Conservation (phyloP, 129 eudicot genomes). For the Flaveria ramosissima region DNA sequence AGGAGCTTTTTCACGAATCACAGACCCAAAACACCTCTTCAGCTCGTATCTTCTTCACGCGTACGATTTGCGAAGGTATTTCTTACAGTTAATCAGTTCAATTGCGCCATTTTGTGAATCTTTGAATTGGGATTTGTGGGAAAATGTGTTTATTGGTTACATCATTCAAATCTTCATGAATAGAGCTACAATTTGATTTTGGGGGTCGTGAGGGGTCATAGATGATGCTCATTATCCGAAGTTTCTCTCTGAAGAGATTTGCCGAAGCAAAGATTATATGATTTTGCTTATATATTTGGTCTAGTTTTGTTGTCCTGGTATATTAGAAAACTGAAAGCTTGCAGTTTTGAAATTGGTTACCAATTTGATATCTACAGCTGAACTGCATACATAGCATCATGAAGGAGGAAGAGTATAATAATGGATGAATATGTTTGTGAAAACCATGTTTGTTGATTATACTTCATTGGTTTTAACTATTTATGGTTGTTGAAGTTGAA, state of each 20-base stretch:
- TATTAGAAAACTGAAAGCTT: not conserved
- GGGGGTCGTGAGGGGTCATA: not conserved
- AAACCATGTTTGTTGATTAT: constrained; percentile 12
- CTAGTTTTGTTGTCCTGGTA: no score
- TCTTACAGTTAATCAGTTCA: not conserved
- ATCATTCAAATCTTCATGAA: not conserved
- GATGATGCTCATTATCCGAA: not conserved
- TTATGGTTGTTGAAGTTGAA: constrained; percentile 18
- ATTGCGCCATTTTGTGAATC: not conserved
- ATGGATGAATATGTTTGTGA: not conserved
- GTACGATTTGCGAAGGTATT: constrained; percentile 41
- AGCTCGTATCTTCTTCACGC: constrained; percentile 32
- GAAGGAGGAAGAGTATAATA: no score
- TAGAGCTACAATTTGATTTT: not conserved
- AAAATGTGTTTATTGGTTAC: not conserved
- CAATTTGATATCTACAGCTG: constrained; percentile 5
- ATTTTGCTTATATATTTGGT: constrained; percentile 6
- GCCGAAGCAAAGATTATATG: constrained; percentile 2
- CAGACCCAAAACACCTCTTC: constrained; percentile 25
- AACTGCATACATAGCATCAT: no score
- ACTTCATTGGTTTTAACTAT: not conserved
- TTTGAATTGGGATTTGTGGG: no score
- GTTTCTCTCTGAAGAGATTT: not conserved
- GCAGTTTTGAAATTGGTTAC: constrained; percentile 6
- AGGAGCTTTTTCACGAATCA: constrained; percentile 34